Base-by-base conservation (phyloP, 1,284 basidiomycete genomes). In the Fistulinella staudtii region DNA sequence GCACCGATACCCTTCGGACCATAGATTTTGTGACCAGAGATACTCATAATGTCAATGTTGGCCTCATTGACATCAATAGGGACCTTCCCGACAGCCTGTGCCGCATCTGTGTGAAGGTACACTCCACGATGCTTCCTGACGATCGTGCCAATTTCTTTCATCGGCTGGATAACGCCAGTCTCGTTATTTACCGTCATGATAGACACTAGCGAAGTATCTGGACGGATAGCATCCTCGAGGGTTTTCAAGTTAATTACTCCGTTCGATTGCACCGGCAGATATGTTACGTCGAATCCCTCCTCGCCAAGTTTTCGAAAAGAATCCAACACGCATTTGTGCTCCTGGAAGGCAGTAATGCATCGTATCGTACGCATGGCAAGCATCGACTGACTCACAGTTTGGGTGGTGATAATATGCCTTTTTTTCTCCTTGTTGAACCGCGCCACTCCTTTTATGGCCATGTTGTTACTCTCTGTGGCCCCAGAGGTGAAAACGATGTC, bases 111-210 rank as follows among this genome's bases (percentile, higher is more conserved):
- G 71, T 99, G 96, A 76, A 99, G 87, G 67, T 93, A 88, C 13
- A 96, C 79, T 10, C 91, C 89, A 57, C 93, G 82, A 65, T 92
- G 79, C 66, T 89, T 82, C 63, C 85, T 81, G 40, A 91, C 66
- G 23, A 96, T 77, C 5, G 81, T 78, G 20, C 94, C 95, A 53
- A 99, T 99, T 67, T 98, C 93, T 64, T 89, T 89, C 51, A 99
- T 79, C 1, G 96, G 96, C 64, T 99, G 96, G 51, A 99, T 96
- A 50, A 98, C 94, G 38, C 96, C 96, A 7, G 94, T 99, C 73
- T 99, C 96, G 70, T 99, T 99, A 74, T 99, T 99, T 51, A 99
- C 95, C 4, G 90, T 82, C 96, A 99, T 99, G 65, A 99, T 88
- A 9, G 94, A 96, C 31, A 97, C 84, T 8, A 97, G 70, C 6